Conservation (phyloP, 2,329 filamentous ascomycete species). For the Emergomyces pasteurianus region DNA sequence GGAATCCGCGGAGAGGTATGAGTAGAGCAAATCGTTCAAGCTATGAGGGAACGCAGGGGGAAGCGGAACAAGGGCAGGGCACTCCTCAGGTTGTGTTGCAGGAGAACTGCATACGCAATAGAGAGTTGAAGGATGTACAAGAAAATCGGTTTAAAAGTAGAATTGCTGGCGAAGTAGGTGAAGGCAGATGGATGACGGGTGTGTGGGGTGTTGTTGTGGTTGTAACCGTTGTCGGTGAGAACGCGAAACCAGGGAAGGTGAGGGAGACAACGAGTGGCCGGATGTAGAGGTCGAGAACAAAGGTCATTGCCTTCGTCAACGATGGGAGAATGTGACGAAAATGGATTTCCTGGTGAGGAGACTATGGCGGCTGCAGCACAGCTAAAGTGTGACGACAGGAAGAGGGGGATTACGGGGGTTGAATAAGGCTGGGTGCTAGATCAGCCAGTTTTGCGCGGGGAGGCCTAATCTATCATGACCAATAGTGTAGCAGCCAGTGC, state of each 20-base stretch:
- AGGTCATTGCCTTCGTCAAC: conserved; percentile 8
- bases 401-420: neutral
- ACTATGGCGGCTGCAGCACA: neutral
- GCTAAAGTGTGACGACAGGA: neutral
- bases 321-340: neutral
- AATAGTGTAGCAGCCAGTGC: neutral
- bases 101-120: neutral
- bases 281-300: neutral
- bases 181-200: neutral
- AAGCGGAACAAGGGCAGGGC: neutral
- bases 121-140: neutral
- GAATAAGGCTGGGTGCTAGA: neutral
- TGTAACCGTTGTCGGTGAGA: neutral
- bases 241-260: conserved; percentile 4
- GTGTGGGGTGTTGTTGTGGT: neutral
- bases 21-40: neutral
- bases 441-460: neutral
- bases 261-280: conserved; percentile 1
- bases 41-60: neutral
- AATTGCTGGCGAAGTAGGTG: neutral
- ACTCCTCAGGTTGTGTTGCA: neutral
- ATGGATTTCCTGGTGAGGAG: neutral
- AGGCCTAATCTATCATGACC: neutral
- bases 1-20: neutral
- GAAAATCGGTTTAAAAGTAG: neutral